Conservation (phyloP, 2,329 filamentous ascomycete species). For the Microdochium nivale region DNA sequence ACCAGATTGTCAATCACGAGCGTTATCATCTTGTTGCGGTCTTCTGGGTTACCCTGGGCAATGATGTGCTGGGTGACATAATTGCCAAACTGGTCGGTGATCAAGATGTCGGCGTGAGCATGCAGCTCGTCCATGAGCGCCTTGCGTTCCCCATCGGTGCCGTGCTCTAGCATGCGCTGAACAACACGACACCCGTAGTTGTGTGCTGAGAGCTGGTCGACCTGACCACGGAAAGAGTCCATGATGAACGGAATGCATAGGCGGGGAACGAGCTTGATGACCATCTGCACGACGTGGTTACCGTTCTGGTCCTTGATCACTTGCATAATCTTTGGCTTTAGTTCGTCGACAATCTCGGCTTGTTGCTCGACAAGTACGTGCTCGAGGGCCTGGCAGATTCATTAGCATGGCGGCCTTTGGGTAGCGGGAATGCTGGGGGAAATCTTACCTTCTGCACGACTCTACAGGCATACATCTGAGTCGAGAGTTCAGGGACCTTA, state of each 20-base stretch:
- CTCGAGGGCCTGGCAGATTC: slow-evolving; percentile 61
- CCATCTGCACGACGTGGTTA: slow-evolving; percentile 94
- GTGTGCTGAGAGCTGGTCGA: slow-evolving; percentile 67
- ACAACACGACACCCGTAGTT: slow-evolving; percentile 87
- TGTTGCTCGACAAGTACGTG: slow-evolving; percentile 90
- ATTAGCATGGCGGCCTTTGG: slow-evolving; percentile 11
- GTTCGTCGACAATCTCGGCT: slow-evolving; percentile 71
- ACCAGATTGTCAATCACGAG: slow-evolving; percentile 67
- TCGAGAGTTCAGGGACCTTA: slow-evolving; percentile 69
- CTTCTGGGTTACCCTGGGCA: slow-evolving; percentile 62
- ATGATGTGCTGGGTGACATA: slow-evolving; percentile 95
- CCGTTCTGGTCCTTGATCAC: slow-evolving; percentile 85
- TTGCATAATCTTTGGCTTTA: slow-evolving; percentile 65
- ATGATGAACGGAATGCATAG: slow-evolving; percentile 81
- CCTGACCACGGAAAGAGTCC: slow-evolving; percentile 66
- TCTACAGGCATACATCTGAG: slow-evolving; percentile 87
- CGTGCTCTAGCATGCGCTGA: slow-evolving; percentile 82
- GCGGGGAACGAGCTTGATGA: slow-evolving; percentile 71
- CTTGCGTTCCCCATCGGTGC: slow-evolving; percentile 60
- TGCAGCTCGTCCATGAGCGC: slow-evolving; percentile 75
- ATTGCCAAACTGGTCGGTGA: slow-evolving; percentile 87
- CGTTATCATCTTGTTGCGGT: slow-evolving; percentile 63
- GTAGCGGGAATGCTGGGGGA: not conserved
- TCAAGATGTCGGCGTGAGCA: slow-evolving; percentile 59
- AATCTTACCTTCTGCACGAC: slow-evolving; percentile 80